Base-by-base conservation (phyloP, 2,329 filamentous ascomycete genomes). In the Cladophialophora carrionii region DNA sequence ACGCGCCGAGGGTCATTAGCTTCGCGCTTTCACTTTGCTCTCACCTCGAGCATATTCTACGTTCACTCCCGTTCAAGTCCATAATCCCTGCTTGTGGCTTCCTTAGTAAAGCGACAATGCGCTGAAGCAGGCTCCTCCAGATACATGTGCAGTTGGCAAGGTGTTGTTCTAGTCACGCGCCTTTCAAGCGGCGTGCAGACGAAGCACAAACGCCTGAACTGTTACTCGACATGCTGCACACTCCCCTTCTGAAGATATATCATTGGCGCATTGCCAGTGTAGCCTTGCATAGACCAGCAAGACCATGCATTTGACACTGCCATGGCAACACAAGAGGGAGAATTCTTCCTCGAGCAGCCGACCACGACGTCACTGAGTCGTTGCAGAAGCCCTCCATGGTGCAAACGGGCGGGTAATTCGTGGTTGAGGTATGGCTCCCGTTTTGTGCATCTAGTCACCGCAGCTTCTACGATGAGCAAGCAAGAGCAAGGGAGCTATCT, bases 241-340 rank as follows among this genome's bases (percentile, higher is more conserved):
- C 24, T 51, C 24, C 48, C 10, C 48, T 14, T 7, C 14, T 26
- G 20, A 17, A 20, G 22, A 51, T 12, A 12, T 51, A 29, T 9
- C 6, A 51, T 26, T 51, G 48, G 48, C 9, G 22, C 48, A 12
- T 26, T 29, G 9, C 48, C 48, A 26, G 24, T 29, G 37, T 54
- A 54, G 52, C 52, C 52, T 54, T 54, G 29, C 52, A 54, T 17
- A 29, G 12, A 34, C 22, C 29, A 34, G 29, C 52, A 34, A 29
- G 26, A 54, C 52, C 24, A 54, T 51, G 48, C 48, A 20, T 51
- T 51, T 51, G 48, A 51, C 48, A 51, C n/a, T 9, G 37, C 37
- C 37, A 20, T 51, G 48, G 24, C 20, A 26, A 29, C 48, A 51
- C 48, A 24, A 17, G 8, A 22, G 20, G 48, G 48, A 26, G 48